Evolutionary conservation across 2,329 filamentous ascomycete species (phyloP), one percentile per base, ranked within the genome.

Genomic region (Neopestalotiopsis rosae): DNA sequence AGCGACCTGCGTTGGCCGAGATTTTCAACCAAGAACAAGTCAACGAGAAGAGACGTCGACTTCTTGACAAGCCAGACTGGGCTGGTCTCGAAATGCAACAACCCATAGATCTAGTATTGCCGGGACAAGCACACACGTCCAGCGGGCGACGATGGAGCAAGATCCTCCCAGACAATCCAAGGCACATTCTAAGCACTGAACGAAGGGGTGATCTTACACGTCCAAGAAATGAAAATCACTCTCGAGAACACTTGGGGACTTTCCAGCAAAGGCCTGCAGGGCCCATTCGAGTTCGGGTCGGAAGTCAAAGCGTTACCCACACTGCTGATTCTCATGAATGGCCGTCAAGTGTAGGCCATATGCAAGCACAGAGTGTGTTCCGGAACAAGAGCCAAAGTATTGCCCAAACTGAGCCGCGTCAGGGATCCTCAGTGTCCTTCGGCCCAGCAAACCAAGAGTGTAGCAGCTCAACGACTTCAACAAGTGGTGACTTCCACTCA

Each of bases 61-160:
- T 81, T 20, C 74, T 81, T 6, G 72, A 72, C 9, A 77, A 74
- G 65, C 58, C 74, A 13, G 79, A 81, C 61, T 81, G 80, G 80
- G 77, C 75, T 30, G 79, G 79, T 4, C 69, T 80, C 34, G 68
- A 69, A 9, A 67, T 80, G 45, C 79, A 80, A 67, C 76, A 79
- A 52, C 78, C 79, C 5, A 74, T 80, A 42, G 70, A 77, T 3
- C 72, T 80, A 66, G 67, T 71, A 12, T 79, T 78, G 62, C 71
- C 76, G 3, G 71, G 72, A 20, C 73, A 74, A 65, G 66, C 67
- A 17, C 74, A 73, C 65, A 58, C 66, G 20, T 67, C 68, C 17
- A 71, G 49, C 57, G 71, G 71, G 52, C 71, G 72, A 62, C 72
- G 70, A 72, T 77, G 76, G 76, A 68, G 70, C 34, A 69, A 69